Evolutionary conservation across 371 early-diverging fungal genomes (phyloP).

Genomic region (Apophysomyces sp.): DNA sequence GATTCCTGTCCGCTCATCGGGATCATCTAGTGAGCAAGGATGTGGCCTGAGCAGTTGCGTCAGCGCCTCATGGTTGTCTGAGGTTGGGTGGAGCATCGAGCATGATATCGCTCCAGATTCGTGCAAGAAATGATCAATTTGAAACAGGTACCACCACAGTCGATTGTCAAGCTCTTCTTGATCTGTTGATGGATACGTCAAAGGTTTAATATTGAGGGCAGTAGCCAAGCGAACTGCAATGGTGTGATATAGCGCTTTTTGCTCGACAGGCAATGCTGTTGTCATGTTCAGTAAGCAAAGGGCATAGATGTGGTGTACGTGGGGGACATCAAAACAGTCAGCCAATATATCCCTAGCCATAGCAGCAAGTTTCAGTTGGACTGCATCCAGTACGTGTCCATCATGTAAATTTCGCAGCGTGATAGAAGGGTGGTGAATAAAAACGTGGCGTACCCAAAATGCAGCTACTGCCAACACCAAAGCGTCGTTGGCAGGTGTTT

Average conservation of each 20-base stretch:
- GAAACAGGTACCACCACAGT: constrained; percentile 34
- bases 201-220: constrained; percentile 17
- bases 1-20: constrained; percentile 21
- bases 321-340: constrained; percentile 31
- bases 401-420: constrained; percentile 13
- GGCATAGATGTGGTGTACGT: constrained; percentile 22
- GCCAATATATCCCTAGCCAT: constrained; percentile 23
- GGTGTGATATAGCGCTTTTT: constrained; percentile 27
- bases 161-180: constrained; percentile 21
- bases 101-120: constrained; percentile 24
- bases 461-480: constrained; percentile 22
- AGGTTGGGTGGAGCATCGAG: constrained; percentile 23
- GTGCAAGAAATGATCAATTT: constrained; percentile 28
- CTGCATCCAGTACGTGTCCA: constrained; percentile 16
- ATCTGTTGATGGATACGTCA: background rate
- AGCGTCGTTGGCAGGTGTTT: constrained; percentile 16
- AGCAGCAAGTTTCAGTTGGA: constrained; percentile 20
- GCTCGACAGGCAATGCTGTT: constrained; percentile 14
- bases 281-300: constrained; percentile 28
- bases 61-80: constrained; percentile 26
- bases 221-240: constrained; percentile 28
- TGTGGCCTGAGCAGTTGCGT: constrained; percentile 12
- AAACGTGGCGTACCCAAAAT: constrained; percentile 27
- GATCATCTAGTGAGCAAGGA: constrained; percentile 28
- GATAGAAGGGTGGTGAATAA: constrained; percentile 25